Evolutionary conservation across 108 stramenopile species (phyloP), one percentile per base, ranked within the genome.

Genomic region (Skeletonema tropicum): DNA sequence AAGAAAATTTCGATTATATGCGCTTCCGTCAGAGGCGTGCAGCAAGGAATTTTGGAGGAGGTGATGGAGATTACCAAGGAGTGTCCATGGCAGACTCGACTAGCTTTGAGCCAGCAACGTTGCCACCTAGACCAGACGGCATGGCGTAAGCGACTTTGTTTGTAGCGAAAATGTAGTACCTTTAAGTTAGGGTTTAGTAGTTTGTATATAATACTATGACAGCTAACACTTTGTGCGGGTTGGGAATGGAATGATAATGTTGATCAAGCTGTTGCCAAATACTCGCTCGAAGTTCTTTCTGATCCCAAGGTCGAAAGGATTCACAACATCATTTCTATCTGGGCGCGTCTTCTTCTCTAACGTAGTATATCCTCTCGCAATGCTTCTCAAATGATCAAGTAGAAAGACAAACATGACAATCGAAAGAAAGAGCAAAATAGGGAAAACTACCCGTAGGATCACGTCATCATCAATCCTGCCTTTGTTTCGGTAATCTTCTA

Each of bases 81-180:
- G 59, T 84, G 33, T 74, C 86, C 19, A 73, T 93, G 87, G 84
- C 85, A 35, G 79, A 83, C 41, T 87, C 88, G 10, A 88, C 87
- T 41, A 81, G 87, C 9, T 95, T 95, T 72, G 89, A 93, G 65
- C 94, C 94, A 5, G 88, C 94, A 11, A 65, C 89, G 0, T 81
- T 95, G 41, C 94, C 94, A 61, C 94, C 94, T 1, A 83, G 89
- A 21, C 92, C 94, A 8, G 83, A 71, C 13, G 52, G 52, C 9
- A 7, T 55, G 21, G 52, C 52, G 2, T 55, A 23, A 23, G 21
- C 23, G 52, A 10, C 52, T n/a, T 55, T 4, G 52, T 5, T 23
- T 25, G 52, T 23, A 55, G 19, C 21, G 23, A 55, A 55, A 23
- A n/a, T n/a, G 17, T 55, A 55, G 21, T 25, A 19, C n/a, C 25